phyloP scores from a whole-genome alignment of 2,329 filamentous ascomycete species.

The Nemania diffusa region DNA sequence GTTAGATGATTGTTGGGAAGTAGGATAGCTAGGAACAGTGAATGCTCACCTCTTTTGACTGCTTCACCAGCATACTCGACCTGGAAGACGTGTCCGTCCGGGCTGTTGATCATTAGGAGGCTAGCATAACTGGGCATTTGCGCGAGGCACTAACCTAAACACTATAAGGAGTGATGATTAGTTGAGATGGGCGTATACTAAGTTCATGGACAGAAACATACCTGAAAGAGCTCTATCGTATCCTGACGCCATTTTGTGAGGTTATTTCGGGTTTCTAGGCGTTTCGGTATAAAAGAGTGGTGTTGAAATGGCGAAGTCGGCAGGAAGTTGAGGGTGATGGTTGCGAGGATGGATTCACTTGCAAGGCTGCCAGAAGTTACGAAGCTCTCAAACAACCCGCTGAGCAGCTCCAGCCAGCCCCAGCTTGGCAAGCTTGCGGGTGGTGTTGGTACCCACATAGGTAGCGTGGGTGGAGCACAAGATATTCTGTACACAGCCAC shows the following conservation, averaged over 20 bases:
- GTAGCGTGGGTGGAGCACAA: not conserved
- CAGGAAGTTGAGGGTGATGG: constrained; percentile 26
- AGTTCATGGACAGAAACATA: constrained; percentile 62
- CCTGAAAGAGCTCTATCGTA: constrained; percentile 99
- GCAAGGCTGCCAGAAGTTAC: constrained; percentile 47
- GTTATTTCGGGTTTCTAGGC: constrained; percentile 26
- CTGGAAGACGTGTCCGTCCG: constrained; percentile 99
- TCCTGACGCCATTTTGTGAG: constrained; percentile 79
- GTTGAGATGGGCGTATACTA: constrained; percentile 47
- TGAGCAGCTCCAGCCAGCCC: constrained; percentile 34
- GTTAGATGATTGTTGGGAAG: constrained; percentile 31
- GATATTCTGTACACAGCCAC: constrained; percentile 32
- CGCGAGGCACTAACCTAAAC: constrained; percentile 73
- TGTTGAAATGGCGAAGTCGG: constrained; percentile 22
- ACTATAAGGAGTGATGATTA: constrained; percentile 68
- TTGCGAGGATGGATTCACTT: constrained; percentile 26
- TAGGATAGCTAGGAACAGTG: constrained; percentile 1
- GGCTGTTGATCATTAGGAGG: constrained; percentile 71
- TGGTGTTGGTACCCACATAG: constrained; percentile 11
- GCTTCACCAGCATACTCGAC: constrained; percentile 99
- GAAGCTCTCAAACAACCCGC: constrained; percentile 40
- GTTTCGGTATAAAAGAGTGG: constrained; percentile 11
- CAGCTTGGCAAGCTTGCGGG: constrained; percentile 28
- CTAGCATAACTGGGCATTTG: constrained; percentile 19
- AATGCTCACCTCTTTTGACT: constrained; percentile 86